Evolutionary conservation across 495 filamentous ascomycete genomes (phyloP), one percentile per base, ranked within the genome.

Genomic region (Articulospora tetracladia): DNA sequence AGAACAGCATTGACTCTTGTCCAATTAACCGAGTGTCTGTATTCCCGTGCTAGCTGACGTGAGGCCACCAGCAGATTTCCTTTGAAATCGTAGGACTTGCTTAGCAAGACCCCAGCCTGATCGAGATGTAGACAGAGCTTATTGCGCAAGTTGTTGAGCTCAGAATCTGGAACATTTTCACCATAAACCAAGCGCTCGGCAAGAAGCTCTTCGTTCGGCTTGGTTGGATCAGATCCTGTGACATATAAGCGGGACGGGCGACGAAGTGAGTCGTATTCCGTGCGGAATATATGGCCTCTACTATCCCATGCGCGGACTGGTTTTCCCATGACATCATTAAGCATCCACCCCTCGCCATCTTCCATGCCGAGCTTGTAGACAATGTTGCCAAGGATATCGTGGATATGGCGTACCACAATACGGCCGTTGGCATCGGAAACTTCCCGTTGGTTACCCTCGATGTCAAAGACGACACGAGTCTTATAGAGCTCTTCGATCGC

Each of bases 21-120:
- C 72, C 71, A 74, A 39, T 74, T 63, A 11, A 73, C 12, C 10
- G 25, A 26, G 0, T 12, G 19, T 28, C 62, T 67, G 36, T 71
- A 72, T 11, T 72, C 52, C 1, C 1, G 24, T 0, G 64, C 62
- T 20, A 67, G 30, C 17, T 36, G 53, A 2, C 24, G 34, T 1
- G 28, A 11, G 0, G 6, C 15, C 8, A 22, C 7, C 0, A 69
- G 7, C 0, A 30, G 26, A 39, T 72, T 71, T 0, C 65, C 66
- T 49, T 70, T 66, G 57, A 72, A 71, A 53, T 73, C 70, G 39
- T 55, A 74, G 10, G 32, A 10, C 7, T 7, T 27, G 25, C 27
- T 57, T 0, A 25, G 57, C 0, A 17, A 1, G 0, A 63, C n/a
- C 0, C 69, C 70, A 1, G 68, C 52, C 53, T 72, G 72, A 53